Base-by-base conservation (phyloP, 352 stramenopile genomes). In the Pythium plurisporium region DNA sequence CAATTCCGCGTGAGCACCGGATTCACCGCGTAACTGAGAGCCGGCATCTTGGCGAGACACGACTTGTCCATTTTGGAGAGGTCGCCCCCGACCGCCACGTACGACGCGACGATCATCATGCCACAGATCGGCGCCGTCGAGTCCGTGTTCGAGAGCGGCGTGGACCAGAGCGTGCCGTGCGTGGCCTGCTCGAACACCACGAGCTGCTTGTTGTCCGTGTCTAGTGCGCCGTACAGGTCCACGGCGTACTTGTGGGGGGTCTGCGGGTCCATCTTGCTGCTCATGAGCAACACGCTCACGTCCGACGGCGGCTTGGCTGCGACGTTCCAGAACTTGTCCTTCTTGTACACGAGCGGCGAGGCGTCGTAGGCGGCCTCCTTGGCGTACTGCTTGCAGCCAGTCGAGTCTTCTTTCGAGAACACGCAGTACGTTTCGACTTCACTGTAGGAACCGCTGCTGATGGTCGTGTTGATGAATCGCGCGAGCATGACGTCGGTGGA, bases 341-440 rank as follows among this genome's bases (percentile, higher is more conserved):
- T 25, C 14, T 37, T 27, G 51, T 84, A 84, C 17, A 46, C 17
- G 4, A 70, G 55, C 3, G 29, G 43, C 4, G n/a, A 26, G 10
- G 36, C 41, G 14, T 41, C 50, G 34, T 77, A 64, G 14, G 36
- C 49, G 25, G 30, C 37, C 17, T 41, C 22, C 29, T 52, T 19
- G 60, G 53, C 9, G 65, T 79, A 27, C 54, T 74, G 43, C 61
- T 64, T 2, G 85, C 74, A 86, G 1, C 66, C 55, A 7, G 53
- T 9, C 23, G 69, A 78, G 0, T 49, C 54, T 17, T 84, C 72
- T 45, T 82, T 77, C 7, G 70, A 72, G 55, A 82, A 86, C 5
- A 70, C 67, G 34, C 78, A 89, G 56, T 85, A 91, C 11, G 55
- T 55, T 8, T 70, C 59, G 14, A 79, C 59, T 43, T 69, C 45